Conservation (phyloP, 2,329 filamentous ascomycete species). For the Apiospora pterosperma region DNA sequence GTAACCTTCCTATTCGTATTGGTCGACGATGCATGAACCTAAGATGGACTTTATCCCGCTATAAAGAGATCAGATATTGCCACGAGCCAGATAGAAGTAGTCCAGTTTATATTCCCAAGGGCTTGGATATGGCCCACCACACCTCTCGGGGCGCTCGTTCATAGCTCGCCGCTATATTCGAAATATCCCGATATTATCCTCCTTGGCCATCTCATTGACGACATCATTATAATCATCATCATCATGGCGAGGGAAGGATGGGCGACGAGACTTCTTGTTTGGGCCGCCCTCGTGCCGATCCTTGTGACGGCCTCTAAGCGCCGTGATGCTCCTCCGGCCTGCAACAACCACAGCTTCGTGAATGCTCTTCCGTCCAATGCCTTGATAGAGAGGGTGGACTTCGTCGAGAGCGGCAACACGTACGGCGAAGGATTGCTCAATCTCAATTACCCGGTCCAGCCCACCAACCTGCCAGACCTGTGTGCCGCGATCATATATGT, state of each 20-base stretch:
- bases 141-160: neutral
- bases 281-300: neutral
- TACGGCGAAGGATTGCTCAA: slow-evolving; percentile 34
- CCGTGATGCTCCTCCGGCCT: neutral
- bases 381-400: slow-evolving; percentile 23
- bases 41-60: neutral
- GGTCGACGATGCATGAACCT: neutral
- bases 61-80: neutral
- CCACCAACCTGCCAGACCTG: slow-evolving; percentile 33
- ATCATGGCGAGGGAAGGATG: neutral
- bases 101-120: neutral
- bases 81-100: neutral
- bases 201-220: neutral
- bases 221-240: neutral
- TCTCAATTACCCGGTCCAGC: slow-evolving; percentile 30
- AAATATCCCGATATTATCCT: neutral
- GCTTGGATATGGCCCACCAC: neutral
- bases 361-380: slow-evolving; percentile 12
- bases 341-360: neutral
- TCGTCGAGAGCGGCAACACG: slow-evolving; percentile 25
- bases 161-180: neutral
- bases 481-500: slow-evolving; percentile 35
- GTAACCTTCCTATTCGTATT: neutral
- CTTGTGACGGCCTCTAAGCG: neutral
- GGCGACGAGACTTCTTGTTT: neutral